phyloP scores from a whole-genome alignment of 2,329 filamentous ascomycete species.

The Gnomoniopsis smithogilvyi region DNA sequence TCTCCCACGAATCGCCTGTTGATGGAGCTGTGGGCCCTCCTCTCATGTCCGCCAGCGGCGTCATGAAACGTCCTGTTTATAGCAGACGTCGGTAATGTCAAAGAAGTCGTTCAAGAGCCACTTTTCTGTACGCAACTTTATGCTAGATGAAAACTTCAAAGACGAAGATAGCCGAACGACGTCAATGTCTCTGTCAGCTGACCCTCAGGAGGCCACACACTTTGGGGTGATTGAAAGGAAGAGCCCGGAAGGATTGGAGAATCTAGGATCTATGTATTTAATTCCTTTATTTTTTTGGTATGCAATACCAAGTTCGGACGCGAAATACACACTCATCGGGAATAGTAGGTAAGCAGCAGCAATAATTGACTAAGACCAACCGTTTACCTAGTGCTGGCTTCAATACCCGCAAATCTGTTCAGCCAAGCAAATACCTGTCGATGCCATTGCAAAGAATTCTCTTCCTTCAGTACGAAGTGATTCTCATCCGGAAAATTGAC shows the following conservation, averaged over 20 bases:
- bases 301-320: no score
- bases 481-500: constrained; percentile 71
- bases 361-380: not conserved
- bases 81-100: constrained; percentile 2
- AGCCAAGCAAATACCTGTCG: constrained; percentile 64
- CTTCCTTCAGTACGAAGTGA: constrained; percentile 65
- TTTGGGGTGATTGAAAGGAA: no score
- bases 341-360: no score
- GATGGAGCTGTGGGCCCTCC: constrained; percentile 2
- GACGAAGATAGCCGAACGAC: no score
- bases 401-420: constrained; percentile 38
- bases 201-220: no score
- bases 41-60: not conserved
- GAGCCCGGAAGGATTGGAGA: no score
- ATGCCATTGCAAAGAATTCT: constrained; percentile 68
- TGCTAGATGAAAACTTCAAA: not conserved
- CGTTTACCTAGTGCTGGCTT: not conserved
- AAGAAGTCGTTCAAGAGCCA: not conserved
- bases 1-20: constrained; percentile 5
- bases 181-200: no score
- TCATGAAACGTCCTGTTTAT: constrained; percentile 12
- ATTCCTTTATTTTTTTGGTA: no score
- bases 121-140: not conserved
- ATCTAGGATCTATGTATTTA: no score
- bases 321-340: no score